phyloP scores from a whole-genome alignment of 331 rosid genomes.

The Saraca asoca region DNA sequence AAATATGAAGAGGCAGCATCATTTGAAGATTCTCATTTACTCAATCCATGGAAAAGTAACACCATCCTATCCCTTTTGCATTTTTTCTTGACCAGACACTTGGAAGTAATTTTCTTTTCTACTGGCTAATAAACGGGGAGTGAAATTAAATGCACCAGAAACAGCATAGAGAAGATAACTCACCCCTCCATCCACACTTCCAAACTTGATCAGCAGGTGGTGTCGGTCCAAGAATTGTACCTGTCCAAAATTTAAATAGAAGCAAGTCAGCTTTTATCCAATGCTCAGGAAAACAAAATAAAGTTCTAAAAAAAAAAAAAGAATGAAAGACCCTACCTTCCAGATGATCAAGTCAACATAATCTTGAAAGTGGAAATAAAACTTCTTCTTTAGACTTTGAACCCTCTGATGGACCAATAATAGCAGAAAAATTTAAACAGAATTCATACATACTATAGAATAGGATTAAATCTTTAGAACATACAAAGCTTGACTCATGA shows the following conservation, averaged over 20 bases:
- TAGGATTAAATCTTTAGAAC: slow-evolving; percentile 22
- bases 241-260: slow-evolving; percentile 61
- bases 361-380: slow-evolving; percentile 95
- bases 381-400: slow-evolving; percentile 75
- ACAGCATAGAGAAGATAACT: slow-evolving; percentile 44
- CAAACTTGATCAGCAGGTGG: slow-evolving; percentile 94
- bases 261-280: slow-evolving; percentile 43
- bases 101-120: slow-evolving; percentile 14
- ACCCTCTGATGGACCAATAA: slow-evolving; percentile 64
- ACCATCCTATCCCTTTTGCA: background rate
- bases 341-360: slow-evolving; percentile 84
- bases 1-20: background rate
- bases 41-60: background rate
- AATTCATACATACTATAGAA: slow-evolving; percentile 24
- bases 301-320: slow-evolving; percentile 27
- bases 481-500: slow-evolving; percentile 10
- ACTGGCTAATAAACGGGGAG: slow-evolving; percentile 7
- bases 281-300: slow-evolving; percentile 9
- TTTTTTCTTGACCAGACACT: background rate
- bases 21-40: background rate
- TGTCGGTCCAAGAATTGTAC: slow-evolving; percentile 98
- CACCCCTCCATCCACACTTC: slow-evolving; percentile 98
- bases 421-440: slow-evolving; percentile 28
- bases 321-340: slow-evolving; percentile 63
- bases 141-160: slow-evolving; percentile 13